Conservation (phyloP, 495 filamentous ascomycete genomes). For the Cladorrhinum samala region DNA sequence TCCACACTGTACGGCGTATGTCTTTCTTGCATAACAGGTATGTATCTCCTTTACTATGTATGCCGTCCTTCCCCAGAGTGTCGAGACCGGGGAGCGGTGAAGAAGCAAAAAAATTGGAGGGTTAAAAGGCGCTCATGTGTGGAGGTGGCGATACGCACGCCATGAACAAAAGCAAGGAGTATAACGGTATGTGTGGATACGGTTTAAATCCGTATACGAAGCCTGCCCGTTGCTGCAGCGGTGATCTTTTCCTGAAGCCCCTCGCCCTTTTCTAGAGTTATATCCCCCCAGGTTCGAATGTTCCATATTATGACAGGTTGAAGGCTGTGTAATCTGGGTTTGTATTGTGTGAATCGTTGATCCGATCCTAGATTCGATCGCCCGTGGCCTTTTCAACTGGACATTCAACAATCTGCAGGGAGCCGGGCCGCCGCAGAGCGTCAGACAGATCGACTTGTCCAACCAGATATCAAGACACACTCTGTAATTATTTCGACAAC, state of each 20-base stretch:
- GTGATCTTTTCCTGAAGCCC: no score
- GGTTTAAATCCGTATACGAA: no score
- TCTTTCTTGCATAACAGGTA: constrained; percentile 20
- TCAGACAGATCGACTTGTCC: constrained; percentile 1
- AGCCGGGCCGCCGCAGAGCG: neutral
- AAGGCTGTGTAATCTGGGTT: constrained; percentile 3
- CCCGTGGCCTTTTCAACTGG: neutral
- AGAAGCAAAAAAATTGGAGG: constrained; percentile 4
- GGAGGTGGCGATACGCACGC: neutral
- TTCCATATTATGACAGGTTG: no score
- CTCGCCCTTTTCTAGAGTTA: no score
- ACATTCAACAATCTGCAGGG: neutral
- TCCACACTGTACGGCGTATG: constrained; percentile 2
- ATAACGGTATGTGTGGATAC: no score
- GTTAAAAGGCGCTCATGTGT: neutral
- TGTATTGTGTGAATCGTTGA: neutral
- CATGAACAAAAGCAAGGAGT: neutral
- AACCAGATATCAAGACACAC: no score
- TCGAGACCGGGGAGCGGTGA: constrained; percentile 12
- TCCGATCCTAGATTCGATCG: neutral
- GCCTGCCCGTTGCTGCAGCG: no score
- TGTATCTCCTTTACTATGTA: no score
- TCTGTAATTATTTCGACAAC: no score
- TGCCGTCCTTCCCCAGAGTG: constrained; percentile 12
- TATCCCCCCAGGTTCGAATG: neutral